Percentiles rank a stretch among this genome's conserved stretches.
phyloP scores from a whole-genome alignment of 495 filamentous ascomycete genomes.

The Aspergillus carlsbadensis region DNA sequence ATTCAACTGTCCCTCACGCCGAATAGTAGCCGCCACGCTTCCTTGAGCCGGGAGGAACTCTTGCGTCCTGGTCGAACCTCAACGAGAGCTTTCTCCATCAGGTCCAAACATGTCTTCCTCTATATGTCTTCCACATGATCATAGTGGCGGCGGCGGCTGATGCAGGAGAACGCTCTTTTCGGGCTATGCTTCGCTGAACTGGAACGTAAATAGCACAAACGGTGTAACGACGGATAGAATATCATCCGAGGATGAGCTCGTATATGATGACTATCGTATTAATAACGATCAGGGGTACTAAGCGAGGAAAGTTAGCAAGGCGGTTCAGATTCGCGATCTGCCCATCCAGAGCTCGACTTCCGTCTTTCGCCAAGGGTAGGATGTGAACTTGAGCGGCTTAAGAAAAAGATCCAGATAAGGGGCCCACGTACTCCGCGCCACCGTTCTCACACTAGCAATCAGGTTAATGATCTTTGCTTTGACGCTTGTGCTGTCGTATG shows the following conservation, averaged over 20 bases:
- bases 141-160: not conserved
- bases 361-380: not conserved
- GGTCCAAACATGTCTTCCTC: not conserved
- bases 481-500: conserved; percentile 70
- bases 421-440: conserved; percentile 83
- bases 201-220: not conserved
- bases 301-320: too few relatives aligned
- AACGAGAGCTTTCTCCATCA: not conserved
- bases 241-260: conserved; percentile 82
- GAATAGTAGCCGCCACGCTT: too few relatives aligned
- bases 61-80: not conserved
- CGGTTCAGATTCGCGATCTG: too few relatives aligned
- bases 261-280: conserved; percentile 90
- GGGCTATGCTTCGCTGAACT: too few relatives aligned
- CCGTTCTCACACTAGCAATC: conserved; percentile 83
- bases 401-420: not conserved
- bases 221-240: not conserved
- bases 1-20: too few relatives aligned
- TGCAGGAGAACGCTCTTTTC: not conserved
- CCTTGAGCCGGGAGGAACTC: too few relatives aligned
- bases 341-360: too few relatives aligned
- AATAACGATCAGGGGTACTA: conserved; percentile 91
- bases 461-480: conserved; percentile 86
- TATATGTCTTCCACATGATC: too few relatives aligned
- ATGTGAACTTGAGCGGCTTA: not conserved